Evolutionary conservation across 2,329 filamentous ascomycete species (phyloP).

Genomic region (Fonsecaea pugnacius): DNA sequence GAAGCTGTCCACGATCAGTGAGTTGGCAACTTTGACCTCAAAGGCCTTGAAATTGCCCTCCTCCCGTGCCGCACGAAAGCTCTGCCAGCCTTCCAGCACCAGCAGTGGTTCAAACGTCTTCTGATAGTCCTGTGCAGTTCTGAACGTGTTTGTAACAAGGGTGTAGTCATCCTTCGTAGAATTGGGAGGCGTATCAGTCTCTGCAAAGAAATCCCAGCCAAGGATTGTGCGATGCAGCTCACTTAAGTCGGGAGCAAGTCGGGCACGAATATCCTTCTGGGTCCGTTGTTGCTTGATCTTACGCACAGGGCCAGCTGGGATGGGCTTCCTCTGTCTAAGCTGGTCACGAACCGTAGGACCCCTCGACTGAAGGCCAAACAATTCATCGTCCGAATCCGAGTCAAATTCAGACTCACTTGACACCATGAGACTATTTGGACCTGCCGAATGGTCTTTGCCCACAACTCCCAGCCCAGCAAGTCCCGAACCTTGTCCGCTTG

Average conservation of each 20-base stretch:
- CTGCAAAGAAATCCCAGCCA: constrained; percentile 92
- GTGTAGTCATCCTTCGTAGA: constrained; percentile 71
- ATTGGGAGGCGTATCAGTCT: constrained; percentile 80
- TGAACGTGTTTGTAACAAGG: constrained; percentile 77
- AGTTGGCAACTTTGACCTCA: constrained; percentile 83
- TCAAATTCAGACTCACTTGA: constrained; percentile 71
- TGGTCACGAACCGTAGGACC: constrained; percentile 53
- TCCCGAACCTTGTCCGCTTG: constrained; percentile 78
- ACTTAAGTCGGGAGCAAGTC: constrained; percentile 86
- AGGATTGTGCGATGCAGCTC: constrained; percentile 83
- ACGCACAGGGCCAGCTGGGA: constrained; percentile 71
- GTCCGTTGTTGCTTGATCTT: constrained; percentile 81
- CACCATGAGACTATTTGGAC: constrained; percentile 86
- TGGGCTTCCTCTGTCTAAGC: constrained; percentile 44
- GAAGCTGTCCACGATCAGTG: constrained; percentile 89
- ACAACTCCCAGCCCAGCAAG: constrained; percentile 71
- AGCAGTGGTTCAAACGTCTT: constrained; percentile 87
- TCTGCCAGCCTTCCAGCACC: constrained; percentile 92
- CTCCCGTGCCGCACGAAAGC: constrained; percentile 86
- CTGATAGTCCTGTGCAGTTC: constrained; percentile 78
- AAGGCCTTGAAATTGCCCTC: constrained; percentile 77
- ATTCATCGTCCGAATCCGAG: constrained; percentile 72
- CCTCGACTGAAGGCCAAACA: constrained; percentile 61
- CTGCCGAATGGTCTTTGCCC: constrained; percentile 74
- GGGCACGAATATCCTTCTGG: constrained; percentile 90